These are phyloP conservation scores for Suillus variegatus DNA, from an alignment of 768 basidiomycete genomes.

Conservation along the genomic window DNA sequence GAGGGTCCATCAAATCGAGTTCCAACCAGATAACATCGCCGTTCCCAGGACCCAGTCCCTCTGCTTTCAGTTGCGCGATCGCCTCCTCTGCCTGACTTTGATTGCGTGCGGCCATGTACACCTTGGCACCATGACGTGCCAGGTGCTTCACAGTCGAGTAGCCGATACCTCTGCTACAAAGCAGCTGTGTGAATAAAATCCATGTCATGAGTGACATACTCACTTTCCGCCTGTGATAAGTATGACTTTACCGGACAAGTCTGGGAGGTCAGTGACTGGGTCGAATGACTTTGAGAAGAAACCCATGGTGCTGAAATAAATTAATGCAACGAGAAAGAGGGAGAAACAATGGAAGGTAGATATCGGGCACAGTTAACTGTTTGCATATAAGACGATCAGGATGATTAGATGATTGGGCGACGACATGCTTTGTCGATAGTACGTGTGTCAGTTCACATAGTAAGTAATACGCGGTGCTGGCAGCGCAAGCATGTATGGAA, in stretches of 20 bases:
- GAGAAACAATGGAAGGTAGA: too few relatives aligned
- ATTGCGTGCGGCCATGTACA: conserved; percentile 57
- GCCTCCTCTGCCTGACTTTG: conserved; percentile 47
- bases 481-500: too few relatives aligned
- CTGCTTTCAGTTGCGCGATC: conserved; percentile 43
- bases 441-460: too few relatives aligned
- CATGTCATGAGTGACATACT: conserved; percentile 26
- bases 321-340: conserved; percentile 10
- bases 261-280: conserved; percentile 42
- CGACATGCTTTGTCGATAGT: neutral
- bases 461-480: too few relatives aligned
- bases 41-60: conserved; percentile 44
- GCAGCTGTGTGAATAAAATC: neutral
- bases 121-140: conserved; percentile 55
- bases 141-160: conserved; percentile 53
- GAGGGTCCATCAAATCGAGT: conserved; percentile 53
- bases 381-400: neutral
- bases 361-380: neutral
- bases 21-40: conserved; percentile 51
- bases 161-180: conserved; percentile 47
- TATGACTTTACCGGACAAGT: conserved; percentile 51
- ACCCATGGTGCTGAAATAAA: conserved; percentile 15
- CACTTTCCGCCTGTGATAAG: conserved; percentile 60
- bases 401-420: neutral
- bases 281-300: conserved; percentile 32